Percentiles rank a stretch among this genome's conserved stretches.
These are phyloP conservation scores for Senna siamea DNA, from an alignment of 306 rosid genomes.

Conservation along the genomic window DNA sequence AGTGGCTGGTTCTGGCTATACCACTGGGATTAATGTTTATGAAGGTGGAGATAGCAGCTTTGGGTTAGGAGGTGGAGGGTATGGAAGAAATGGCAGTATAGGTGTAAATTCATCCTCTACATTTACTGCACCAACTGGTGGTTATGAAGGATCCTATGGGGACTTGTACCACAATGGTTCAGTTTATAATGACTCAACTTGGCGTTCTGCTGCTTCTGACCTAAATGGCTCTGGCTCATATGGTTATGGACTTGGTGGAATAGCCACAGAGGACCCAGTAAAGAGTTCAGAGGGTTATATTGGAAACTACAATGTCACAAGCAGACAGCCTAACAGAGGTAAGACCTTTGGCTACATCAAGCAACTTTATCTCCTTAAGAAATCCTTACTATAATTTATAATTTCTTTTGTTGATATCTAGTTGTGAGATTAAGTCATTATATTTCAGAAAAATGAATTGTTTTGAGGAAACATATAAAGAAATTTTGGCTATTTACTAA, in stretches of 20 bases:
- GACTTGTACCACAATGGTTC: slow-evolving; percentile 69
- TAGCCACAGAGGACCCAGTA: slow-evolving; percentile 70
- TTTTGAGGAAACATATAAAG: slow-evolving; percentile 22
- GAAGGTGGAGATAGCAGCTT: slow-evolving; percentile 73
- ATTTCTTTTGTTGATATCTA: slow-evolving; percentile 29
- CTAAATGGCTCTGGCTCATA: slow-evolving; percentile 79
- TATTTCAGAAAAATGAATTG: slow-evolving; percentile 32
- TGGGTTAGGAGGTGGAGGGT: slow-evolving; percentile 72
- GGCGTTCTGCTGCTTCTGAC: slow-evolving; percentile 85
- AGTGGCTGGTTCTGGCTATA: slow-evolving; percentile 64
- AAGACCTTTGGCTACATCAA: slow-evolving; percentile 48
- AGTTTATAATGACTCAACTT: slow-evolving; percentile 76
- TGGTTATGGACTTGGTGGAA: slow-evolving; percentile 71
- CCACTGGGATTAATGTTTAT: slow-evolving; percentile 58
- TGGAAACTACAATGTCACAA: slow-evolving; percentile 78
- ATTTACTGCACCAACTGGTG: slow-evolving; percentile 59
- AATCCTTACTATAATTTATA: slow-evolving; percentile 28
- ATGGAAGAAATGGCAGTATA: slow-evolving; percentile 71
- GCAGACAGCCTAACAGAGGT: slow-evolving; percentile 97
- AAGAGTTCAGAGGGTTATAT: slow-evolving; percentile 81
- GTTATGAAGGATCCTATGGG: slow-evolving; percentile 80
- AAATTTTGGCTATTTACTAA: slow-evolving; percentile 19
- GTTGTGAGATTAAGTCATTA: slow-evolving; percentile 25
- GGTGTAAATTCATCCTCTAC: slow-evolving; percentile 55
- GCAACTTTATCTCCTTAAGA: slow-evolving; percentile 25